Evolutionary conservation across 768 basidiomycete species (phyloP), one percentile per base, ranked within the genome.

Genomic region (Russula compacta): DNA sequence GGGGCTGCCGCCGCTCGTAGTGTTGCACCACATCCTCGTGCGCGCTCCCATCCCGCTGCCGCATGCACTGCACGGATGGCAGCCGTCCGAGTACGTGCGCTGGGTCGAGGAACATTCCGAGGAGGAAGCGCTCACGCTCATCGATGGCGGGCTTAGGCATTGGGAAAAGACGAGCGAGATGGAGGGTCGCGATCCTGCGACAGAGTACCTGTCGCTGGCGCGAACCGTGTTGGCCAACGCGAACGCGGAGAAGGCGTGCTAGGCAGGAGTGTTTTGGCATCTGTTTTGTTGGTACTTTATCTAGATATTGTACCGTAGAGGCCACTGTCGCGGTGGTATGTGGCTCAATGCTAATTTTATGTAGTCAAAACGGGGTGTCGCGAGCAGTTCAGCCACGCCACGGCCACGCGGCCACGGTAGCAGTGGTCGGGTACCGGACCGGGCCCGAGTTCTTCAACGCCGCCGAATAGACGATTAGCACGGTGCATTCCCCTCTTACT

Each of bases 31-130:
- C 65, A 87, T 97, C 67, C 79, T 97, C 38, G 94, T 98, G 29
- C 85, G 92, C 10, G 92, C 92, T 2, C 86, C 89, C 0, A 78
- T 92, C 56, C 82, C 88, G 6, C 78, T 98, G 42, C 95, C 97
- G 10, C 92, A 99, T 71, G 80, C 82, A 52, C 72, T 93, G 58
- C 93, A 98, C 69, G 87, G 89, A 0, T 98, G 97, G 95, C 87
- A 90, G 59, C 93, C 98, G 70, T 81, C 87, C 4, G 97, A 98
- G 75, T 99, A 99, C 72, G 90, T 97, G 52, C 83, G 91, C 47
- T 99, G 95, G 94, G 79, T 98, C 12, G 88, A 92, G 61, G 95
- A 97, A 70, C 97, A 98, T 69, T 77, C 83, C 2, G 83, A 86
- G 61, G 81, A 79, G 61, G 95, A 98, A 70, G 82, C 87, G 8